These are phyloP conservation scores for Osmanthus fragrans DNA, from an alignment of 257 asterid genomes.

Conservation along the genomic window DNA sequence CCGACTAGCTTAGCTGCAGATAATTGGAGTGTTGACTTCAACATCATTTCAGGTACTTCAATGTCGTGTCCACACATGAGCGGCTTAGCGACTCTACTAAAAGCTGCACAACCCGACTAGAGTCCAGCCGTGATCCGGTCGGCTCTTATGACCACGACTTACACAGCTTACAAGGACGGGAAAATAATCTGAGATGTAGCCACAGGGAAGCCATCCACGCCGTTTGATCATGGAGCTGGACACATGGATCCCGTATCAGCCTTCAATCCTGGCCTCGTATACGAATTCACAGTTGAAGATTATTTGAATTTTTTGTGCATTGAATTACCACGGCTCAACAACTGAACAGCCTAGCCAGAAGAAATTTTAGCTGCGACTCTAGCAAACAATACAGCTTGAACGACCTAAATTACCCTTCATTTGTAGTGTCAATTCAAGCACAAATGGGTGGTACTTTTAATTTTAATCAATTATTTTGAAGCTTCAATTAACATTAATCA, in stretches of 20 bases:
- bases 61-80: constrained; percentile 42
- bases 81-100: constrained; percentile 37
- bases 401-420: constrained; percentile 87
- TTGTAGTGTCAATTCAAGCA: constrained; percentile 49
- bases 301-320: constrained; percentile 76
- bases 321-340: constrained; percentile 63
- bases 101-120: constrained; percentile 28
- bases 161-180: constrained; percentile 69
- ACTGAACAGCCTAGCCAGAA: constrained; percentile 57
- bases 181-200: constrained; percentile 49
- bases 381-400: constrained; percentile 65
- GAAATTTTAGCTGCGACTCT: constrained; percentile 74
- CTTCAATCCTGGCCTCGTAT: constrained; percentile 75
- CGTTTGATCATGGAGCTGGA: constrained; percentile 83
- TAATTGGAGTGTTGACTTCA: constrained; percentile 28
- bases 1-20: constrained; percentile 33
- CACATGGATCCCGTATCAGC: constrained; percentile 93
- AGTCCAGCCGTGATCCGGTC: constrained; percentile 54
- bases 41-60: too few relatives aligned
- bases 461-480: too few relatives aligned
- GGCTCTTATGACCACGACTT: constrained; percentile 68
- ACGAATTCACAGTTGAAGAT: constrained; percentile 54
- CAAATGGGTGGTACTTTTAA: constrained; percentile 26
- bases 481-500: too few relatives aligned
- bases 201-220: constrained; percentile 76